Evolutionary conservation across 2,329 filamentous ascomycete genomes (phyloP), one percentile per base, ranked within the genome.

Genomic region (Mycosphaerella sp.): DNA sequence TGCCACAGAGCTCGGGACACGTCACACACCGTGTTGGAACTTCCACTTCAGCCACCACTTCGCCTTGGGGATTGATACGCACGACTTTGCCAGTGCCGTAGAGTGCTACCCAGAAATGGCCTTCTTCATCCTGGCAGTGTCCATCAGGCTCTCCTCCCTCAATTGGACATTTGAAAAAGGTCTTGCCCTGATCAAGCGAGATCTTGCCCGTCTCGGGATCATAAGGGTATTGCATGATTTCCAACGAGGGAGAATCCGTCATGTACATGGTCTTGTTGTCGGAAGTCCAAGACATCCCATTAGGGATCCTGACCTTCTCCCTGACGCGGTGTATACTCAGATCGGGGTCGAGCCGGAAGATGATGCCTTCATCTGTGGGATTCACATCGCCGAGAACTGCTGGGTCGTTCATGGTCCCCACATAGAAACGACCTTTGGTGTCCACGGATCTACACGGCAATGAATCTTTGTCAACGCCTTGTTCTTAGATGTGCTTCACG

Each of bases 61-160:
- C 73, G 2, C 88, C 89, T 44, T 78, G 69, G 4, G 82, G 80
- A 42, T 79, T 81, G 63, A 95, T 84, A 66, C 86, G 81, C 58
- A 95, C 72, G 18, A 95, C 87, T 54, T 81, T 79, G 53, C 79
- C 75, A 56, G 85, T 86, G 48, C 89, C 89, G 65, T 88, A 93
- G n/a, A 93, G 76, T 6, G 88, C 87, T 55, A 86, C 84, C 90
- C 91, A 96, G 63, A 95, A 77, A 71, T 86, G 85, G n/a, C 89
- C 89, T 49, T 94, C 81, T 39, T 78, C 79, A 65, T 96, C 90
- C 63, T 94, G 79, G 56, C 85, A 84, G 70, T 91, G 90, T 2
- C 90, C 90, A 69, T 96, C 90, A 1, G 89, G 89, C 56, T 79
- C 75, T 5, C 73, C 74, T 10, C 81, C 80, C 42, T 84, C 84